Evolutionary conservation across 805 yeast species (phyloP).

Genomic region (Wickerhamiella musiphila): DNA sequence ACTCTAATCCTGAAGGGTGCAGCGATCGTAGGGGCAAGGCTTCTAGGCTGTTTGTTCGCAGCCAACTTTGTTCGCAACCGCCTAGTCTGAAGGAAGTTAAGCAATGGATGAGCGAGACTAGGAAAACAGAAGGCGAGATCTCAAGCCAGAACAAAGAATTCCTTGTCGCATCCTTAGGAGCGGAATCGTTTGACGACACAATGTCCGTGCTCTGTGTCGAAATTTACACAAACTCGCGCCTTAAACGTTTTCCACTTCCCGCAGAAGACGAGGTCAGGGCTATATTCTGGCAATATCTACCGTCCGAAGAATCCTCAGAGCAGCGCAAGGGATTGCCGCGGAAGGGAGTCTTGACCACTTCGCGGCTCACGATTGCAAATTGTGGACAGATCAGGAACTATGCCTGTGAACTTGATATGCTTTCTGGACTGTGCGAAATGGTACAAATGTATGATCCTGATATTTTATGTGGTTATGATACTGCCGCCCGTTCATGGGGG

Average conservation of each 20-base stretch:
- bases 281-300: constrained; percentile 43
- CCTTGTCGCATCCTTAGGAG: constrained; percentile 7
- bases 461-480: constrained; percentile 69
- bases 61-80: too few relatives aligned
- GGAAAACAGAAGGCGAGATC: too few relatives aligned
- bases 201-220: constrained; percentile 51
- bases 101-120: too few relatives aligned
- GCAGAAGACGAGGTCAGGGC: constrained; percentile 35
- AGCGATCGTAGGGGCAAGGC: too few relatives aligned
- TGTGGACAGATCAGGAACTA: too few relatives aligned
- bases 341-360: constrained; percentile 6
- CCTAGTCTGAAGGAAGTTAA: too few relatives aligned
- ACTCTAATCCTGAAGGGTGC: too few relatives aligned
- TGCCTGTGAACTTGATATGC: constrained; percentile 49
- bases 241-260: constrained; percentile 46
- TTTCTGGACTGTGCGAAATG: constrained; percentile 35
- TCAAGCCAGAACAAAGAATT: neutral
- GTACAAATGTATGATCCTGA: constrained; percentile 69
- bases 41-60: too few relatives aligned
- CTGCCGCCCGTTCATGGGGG: constrained; percentile 77
- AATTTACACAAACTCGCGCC: constrained; percentile 41
- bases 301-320: constrained; percentile 6
- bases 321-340: neutral
- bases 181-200: constrained; percentile 13
- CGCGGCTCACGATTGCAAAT: too few relatives aligned